Evolutionary conservation across 257 asterid species (phyloP).

Genomic region (Euphrasia confusa): DNA sequence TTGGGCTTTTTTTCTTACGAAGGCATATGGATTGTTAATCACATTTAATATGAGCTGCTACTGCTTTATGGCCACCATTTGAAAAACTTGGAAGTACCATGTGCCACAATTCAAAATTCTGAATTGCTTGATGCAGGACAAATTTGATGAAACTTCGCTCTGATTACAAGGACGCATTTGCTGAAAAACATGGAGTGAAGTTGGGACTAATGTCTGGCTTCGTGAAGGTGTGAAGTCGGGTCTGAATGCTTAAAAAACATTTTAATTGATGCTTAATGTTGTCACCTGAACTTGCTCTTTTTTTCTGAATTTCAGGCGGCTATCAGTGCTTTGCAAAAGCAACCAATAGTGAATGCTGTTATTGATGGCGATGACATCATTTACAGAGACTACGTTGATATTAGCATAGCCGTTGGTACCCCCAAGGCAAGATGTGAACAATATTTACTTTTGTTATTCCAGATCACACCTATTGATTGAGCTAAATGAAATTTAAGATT

Average conservation of each 20-base stretch:
- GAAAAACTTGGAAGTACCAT: background rate
- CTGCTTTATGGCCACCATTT: conserved; percentile 17
- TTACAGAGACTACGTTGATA: conserved; percentile 85
- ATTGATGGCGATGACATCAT: conserved; percentile 98
- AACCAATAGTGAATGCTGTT: conserved; percentile 92
- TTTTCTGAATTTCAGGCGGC: conserved; percentile 68
- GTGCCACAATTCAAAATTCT: conserved; percentile 5
- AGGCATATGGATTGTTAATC: conserved; percentile 18
- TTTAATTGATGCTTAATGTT: conserved; percentile 3
- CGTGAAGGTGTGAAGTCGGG: conserved; percentile 54
- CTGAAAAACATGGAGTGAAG: conserved; percentile 96
- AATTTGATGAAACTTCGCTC: conserved; percentile 96
- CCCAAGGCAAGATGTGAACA: conserved; percentile 60
- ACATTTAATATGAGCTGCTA: conserved; percentile 6
- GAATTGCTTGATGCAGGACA: conserved; percentile 53
- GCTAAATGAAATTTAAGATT: background rate
- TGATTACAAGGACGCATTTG: conserved; percentile 89
- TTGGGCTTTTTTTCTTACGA: background rate
- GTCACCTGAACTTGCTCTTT: conserved; percentile 13
- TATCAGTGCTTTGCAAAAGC: conserved; percentile 85
- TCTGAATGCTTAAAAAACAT: background rate
- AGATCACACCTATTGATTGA: conserved; percentile 13
- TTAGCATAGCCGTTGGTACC: conserved; percentile 99
- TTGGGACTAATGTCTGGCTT: conserved; percentile 95
- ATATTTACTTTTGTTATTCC: conserved; percentile 10